A percentile compares a stretch with the other conserved stretches of the same genome.
Conservation (phyloP, 1,139 yeast genomes). For the Hemisphaericaspora subhashii region DNA sequence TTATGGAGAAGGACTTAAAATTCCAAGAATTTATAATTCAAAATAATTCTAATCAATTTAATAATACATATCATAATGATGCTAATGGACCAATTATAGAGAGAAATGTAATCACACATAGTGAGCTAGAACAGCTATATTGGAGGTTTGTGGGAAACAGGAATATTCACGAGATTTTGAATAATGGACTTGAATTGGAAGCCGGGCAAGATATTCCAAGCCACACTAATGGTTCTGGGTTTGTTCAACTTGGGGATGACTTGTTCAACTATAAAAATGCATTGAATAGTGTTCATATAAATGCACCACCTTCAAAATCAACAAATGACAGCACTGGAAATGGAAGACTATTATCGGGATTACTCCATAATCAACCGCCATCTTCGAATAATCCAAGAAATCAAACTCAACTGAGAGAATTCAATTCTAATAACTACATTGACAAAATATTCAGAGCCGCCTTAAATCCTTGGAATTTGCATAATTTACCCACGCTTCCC, state of each 20-base stretch:
- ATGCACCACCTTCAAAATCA: constrained; percentile 8
- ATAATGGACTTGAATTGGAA: constrained; percentile 32
- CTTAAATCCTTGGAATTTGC: constrained; percentile 68
- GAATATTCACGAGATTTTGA: constrained; percentile 9
- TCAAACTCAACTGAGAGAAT: constrained; percentile 14
- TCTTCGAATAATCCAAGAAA: neutral
- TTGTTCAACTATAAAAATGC: constrained; percentile 13
- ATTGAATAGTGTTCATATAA: constrained; percentile 13
- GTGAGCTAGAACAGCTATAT: constrained; percentile 44
- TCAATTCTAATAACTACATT: constrained; percentile 24
- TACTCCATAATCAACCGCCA: neutral
- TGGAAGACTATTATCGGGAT: neutral
- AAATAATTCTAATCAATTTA: constrained; percentile 19
- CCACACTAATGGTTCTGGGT: constrained; percentile 15
- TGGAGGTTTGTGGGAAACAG: constrained; percentile 28
- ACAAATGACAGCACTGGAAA: neutral
- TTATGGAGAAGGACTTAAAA: constrained; percentile 50
- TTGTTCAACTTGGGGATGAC: constrained; percentile 16
- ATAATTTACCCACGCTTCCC: constrained; percentile 59
- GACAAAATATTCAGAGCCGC: constrained; percentile 23
- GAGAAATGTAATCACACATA: constrained; percentile 20
- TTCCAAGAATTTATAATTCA: constrained; percentile 37
- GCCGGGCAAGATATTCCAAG: constrained; percentile 28
- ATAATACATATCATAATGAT: constrained; percentile 10
- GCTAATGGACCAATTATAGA: constrained; percentile 10